Evolutionary conservation across 2,329 filamentous ascomycete species (phyloP).

Genomic region (Ceratocystis ficicola): DNA sequence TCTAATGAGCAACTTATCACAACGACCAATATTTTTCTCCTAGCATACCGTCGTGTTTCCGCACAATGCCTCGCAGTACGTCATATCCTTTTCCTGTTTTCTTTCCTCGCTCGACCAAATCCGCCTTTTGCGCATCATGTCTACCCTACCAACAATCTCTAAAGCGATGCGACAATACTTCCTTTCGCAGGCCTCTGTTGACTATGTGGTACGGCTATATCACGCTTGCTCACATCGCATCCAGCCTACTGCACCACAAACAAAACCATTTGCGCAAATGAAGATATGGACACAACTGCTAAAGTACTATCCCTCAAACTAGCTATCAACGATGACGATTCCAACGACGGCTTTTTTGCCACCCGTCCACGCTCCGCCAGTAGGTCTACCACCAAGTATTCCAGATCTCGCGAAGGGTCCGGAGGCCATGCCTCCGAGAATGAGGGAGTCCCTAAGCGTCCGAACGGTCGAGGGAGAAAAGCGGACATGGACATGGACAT

Average conservation of each 20-base stretch:
- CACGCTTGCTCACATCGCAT: too few relatives aligned
- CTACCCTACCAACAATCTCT: too few relatives aligned
- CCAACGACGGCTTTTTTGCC: conserved; percentile 8
- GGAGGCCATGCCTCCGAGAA: background rate
- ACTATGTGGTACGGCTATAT: too few relatives aligned
- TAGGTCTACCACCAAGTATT: background rate
- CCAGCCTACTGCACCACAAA: background rate
- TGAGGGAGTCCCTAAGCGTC: background rate
- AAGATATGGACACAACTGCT: background rate
- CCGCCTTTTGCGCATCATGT: too few relatives aligned
- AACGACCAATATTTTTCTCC: too few relatives aligned
- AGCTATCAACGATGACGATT: conserved; percentile 17
- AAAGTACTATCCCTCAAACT: background rate
- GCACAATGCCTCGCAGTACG: too few relatives aligned
- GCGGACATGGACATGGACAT: background rate
- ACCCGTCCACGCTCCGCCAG: conserved; percentile 2
- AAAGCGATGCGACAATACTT: too few relatives aligned
- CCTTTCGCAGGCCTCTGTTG: too few relatives aligned
- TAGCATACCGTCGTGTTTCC: too few relatives aligned
- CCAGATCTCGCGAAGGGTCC: background rate
- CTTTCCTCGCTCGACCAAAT: too few relatives aligned
- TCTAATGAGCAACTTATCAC: too few relatives aligned
- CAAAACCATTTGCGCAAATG: background rate
- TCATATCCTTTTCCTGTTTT: too few relatives aligned
- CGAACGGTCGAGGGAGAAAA: background rate